Conservation (phyloP, 352 stramenopile genomes). For the Globisporangium megalacanthum region DNA sequence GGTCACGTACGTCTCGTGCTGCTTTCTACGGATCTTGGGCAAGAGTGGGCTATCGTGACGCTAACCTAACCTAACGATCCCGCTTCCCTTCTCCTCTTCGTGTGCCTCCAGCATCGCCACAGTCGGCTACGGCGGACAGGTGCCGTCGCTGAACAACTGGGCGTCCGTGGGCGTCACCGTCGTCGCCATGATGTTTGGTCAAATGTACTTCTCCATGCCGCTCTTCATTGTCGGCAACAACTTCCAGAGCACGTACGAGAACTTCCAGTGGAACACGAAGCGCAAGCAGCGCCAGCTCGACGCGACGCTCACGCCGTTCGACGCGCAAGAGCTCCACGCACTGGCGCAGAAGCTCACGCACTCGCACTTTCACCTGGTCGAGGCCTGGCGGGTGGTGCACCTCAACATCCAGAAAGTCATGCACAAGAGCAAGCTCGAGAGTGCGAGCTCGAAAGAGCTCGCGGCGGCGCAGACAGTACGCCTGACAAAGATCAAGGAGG, state of each 20-base stretch:
- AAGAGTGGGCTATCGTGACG: too few relatives aligned
- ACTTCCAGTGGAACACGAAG: constrained; percentile 49
- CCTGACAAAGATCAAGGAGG: constrained; percentile 43
- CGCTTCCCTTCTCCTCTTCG: background rate
- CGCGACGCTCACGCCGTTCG: constrained; percentile 47
- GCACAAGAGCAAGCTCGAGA: constrained; percentile 12
- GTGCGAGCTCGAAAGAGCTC: constrained; percentile 18
- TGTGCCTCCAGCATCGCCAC: constrained; percentile 46
- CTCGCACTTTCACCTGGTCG: constrained; percentile 55
- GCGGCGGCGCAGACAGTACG: constrained; percentile 27
- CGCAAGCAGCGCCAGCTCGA: constrained; percentile 44
- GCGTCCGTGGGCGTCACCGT: constrained; percentile 40
- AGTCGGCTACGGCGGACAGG: constrained; percentile 68
- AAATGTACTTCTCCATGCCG: constrained; percentile 80
- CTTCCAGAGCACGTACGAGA: constrained; percentile 58
- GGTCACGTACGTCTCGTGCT: constrained; percentile 53
- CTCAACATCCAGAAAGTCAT: constrained; percentile 33
- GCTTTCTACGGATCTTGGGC: background rate
- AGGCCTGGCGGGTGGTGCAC: constrained; percentile 41
- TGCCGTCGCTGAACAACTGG: constrained; percentile 53
- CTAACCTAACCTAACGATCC: constrained; percentile 2
- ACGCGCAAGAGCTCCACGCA: constrained; percentile 34
- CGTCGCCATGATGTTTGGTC: constrained; percentile 66
- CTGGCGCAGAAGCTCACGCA: constrained; percentile 49
- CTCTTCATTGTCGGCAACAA: constrained; percentile 75